Base-by-base conservation (phyloP, 176 grass and related monocot species). In the Echinochloa phyllopogon region DNA sequence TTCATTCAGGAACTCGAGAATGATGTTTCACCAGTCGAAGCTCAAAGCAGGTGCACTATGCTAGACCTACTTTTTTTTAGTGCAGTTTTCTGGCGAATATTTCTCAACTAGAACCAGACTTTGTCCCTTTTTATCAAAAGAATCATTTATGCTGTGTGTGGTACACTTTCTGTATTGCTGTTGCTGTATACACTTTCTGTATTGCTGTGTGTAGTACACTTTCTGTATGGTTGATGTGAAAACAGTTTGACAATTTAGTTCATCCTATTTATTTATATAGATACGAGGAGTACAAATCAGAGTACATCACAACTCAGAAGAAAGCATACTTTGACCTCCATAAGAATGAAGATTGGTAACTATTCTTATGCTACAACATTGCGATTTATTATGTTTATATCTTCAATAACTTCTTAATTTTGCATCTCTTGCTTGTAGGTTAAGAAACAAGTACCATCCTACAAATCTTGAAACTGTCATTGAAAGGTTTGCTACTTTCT, bases 1-100 rank as follows among this genome's bases (percentile, higher is more conserved):
- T 99, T 99, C 88, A 96, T 99, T 59, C 91, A 96, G 86, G 97
- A 96, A 79, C 97, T 99, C 45, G 94, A 99, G 91, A 94, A 99
- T 91, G 97, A 99, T 55, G 84, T 99, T 92, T 94, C 70, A 61
- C 97, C 94, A 70, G 86, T 89, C 79, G 92, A 99, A 90, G 91
- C 97, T 91, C 89, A 94, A 85, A 62, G 84, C 76, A 93, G 97
- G 97, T 99, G 76, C 39, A 16, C 74, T 69, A 77, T 65, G 20
- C 33, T 59, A 44, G 60, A 80, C 38, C 9, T 43, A 33, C 41
- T 65, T 58, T 24, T 42, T 83, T 80, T 36, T 51, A 55, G 51
- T 71, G 51, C 11, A 76, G 52, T 8, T 72, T 80, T 79, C n/a
- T 74, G 41, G 50, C 49, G n/a, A 55, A 37, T 69, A 68, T 44